These are phyloP conservation scores for Annulohypoxylon maeteangense DNA, from an alignment of 495 filamentous ascomycete genomes.

Conservation along the genomic window DNA sequence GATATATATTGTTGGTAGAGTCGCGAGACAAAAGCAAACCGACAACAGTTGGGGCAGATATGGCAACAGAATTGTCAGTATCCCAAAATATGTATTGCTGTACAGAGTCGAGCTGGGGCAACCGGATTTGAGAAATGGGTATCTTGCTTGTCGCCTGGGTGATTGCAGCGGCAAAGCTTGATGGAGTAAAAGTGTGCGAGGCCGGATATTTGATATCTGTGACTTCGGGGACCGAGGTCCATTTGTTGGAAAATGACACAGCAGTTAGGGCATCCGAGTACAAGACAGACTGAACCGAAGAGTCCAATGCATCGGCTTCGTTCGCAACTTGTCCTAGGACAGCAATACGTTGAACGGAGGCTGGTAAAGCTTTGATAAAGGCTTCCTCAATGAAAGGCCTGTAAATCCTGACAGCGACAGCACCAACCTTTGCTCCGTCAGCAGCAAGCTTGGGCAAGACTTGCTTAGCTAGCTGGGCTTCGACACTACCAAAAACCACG, in stretches of 20 bases:
- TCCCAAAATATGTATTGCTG: constrained; percentile 97
- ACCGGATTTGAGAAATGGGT: constrained; percentile 59
- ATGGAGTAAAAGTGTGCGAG: constrained; percentile 82
- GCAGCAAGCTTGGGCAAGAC: constrained; percentile 77
- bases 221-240: constrained; percentile 67
- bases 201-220: constrained; percentile 90
- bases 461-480: constrained; percentile 85
- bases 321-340: constrained; percentile 70
- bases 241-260: constrained; percentile 77
- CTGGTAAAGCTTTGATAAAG: constrained; percentile 83
- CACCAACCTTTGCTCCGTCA: constrained; percentile 79
- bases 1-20: constrained; percentile 78
- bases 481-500: constrained; percentile 90
- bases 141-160: constrained; percentile 72
- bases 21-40: constrained; percentile 79
- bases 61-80: constrained; percentile 75
- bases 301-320: constrained; percentile 68
- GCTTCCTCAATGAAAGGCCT: constrained; percentile 93
- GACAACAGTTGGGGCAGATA: constrained; percentile 70
- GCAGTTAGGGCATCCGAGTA: constrained; percentile 90
- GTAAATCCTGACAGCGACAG: constrained; percentile 91
- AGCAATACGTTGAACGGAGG: constrained; percentile 76
- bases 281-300: constrained; percentile 78
- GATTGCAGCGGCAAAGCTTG: constrained; percentile 65
- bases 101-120: constrained; percentile 62